Evolutionary conservation across 345 rosid species (phyloP), one percentile per base, ranked within the genome.

Genomic region (Trapa incisa): DNA sequence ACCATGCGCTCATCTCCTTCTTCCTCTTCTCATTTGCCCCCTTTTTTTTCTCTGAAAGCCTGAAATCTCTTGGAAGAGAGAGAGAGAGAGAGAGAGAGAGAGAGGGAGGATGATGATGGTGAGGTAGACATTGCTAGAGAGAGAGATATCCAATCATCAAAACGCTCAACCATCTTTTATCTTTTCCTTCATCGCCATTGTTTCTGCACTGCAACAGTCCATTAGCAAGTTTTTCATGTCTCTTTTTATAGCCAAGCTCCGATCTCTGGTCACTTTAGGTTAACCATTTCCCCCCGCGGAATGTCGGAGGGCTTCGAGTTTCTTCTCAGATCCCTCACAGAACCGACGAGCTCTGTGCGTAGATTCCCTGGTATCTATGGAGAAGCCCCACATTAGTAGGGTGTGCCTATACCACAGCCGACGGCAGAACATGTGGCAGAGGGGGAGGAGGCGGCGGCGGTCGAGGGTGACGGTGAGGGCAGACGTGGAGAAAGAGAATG

Each of bases 401-500:
- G 52, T 68, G 50, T 5, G 14, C 64, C 56, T 35, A 17, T 42
- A 47, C 36, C 37, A 61, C 64, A 69, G 70, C 45, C 60, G 57
- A 70, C 75, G 68, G 41, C 66, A 36, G n/a, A 14, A 63, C 75
- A 17, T 61, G 70, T 16, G 76, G 57, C 22, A 32, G 47, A n/a
- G 65, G 36, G 32, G 67, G 71, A 29, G 66, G 61, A 3, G 69
- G 76, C 6, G 39, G 65, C 0, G 65, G 53, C 39, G 29, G 29
- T 22, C 14, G 53, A 53, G 72, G 52, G 39, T 41, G 73, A 63
- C 65, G 65, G 65, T 38, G 22, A 52, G 58, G 29, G 70, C 56
- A 11, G 47, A 17, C 6, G 58, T 3, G 36, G 29, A 57, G 37
- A 3, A 32, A 32, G 36, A 2, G 61, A 57, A 57, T 2, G 29